Evolutionary conservation across 768 basidiomycete species (phyloP), one percentile per base, ranked within the genome.

Genomic region (Panaeolus papilionaceus): DNA sequence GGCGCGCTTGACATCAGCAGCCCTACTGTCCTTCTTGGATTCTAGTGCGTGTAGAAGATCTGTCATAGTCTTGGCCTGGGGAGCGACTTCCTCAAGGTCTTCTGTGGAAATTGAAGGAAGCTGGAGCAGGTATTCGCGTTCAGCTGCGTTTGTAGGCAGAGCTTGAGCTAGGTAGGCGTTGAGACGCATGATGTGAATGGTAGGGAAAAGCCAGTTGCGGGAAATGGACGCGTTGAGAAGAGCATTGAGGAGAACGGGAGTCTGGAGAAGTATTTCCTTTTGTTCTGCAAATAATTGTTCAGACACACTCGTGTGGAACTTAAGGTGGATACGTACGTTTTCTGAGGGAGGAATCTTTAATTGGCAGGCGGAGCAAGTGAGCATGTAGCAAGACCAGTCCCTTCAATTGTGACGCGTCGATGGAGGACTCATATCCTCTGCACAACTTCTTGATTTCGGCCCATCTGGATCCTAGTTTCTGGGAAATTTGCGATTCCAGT

Each of bases 121-220:
- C 72, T 98, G 95, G 0, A 91, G 87, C 61, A 94, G 86, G 20
- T 74, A 79, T 11, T 81, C 74, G 12, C 76, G 75, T 20, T 83
- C 80, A 47, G 86, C 76, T 20, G 86, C 85, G 38, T 74, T 70
- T 2, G 92, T 92, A 3, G 88, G 79, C 20, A 96, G 80, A 0
- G 94, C 98, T 79, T 99, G 98, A 0, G 88, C 85, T 39, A 99
- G 82, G 77, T 89, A 89, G 4, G 93, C 88, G 71, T 96, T 92
- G 33, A 99, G 80, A 44, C 90, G 91, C 88, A 98, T 92, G 72
- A 90, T 83, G 38, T 86, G 81, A 42, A 96, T 81, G 0, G 94
- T 90, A 1, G 95, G 91, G 4, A 85, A 74, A 9, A 99, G 88
- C 96, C 96, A 99, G 74, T 89, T 95, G 70, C 95, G 94, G 0